Base-by-base conservation (phyloP, 163 green algal species). In the Dunaliella salina region DNA sequence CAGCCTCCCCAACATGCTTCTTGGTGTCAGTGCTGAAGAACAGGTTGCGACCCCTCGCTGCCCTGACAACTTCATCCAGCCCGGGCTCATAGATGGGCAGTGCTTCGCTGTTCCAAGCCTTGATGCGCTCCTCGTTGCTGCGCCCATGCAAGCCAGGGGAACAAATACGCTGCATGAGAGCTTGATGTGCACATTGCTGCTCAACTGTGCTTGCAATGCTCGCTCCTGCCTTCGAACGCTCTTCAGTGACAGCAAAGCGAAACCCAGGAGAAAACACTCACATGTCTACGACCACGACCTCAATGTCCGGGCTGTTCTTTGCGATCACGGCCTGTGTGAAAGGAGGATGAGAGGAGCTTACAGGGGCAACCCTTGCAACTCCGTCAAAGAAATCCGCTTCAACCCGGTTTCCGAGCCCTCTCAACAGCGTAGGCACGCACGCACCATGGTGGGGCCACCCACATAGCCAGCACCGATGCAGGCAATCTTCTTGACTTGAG, bases 1-100 rank as follows among this genome's bases (percentile, higher is more conserved):
- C 96, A 15, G 94, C 95, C 90, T 99, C 96, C 15, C 86, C 94
- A 0, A 99, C 94, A 85, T 98, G 93, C 91, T 98, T 98, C 83
- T 96, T 92, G 33, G 96, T 95, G 83, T 99, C 97, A 13, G 95
- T 99, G 84, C 86, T 95, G 93, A 99, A 99, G 90, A 99, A 99
- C 26, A 99, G 93, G 91, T 99, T 99, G 72, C 93, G 92, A 22
- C 95, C 95, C 1, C 97, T 90, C n/a, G 86, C 90, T 71, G 88
- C 89, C 86, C 96, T 92, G 3, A 99, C 97, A 17, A 99, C 95
- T 87, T 99, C 96, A 8, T 96, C 86, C 17, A 99, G 94, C 30
- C 97, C 97, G n/a, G 97, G 97, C 91, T 99, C 97, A 86, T 98
- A 99, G 88, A 99, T 99, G 26, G 97, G 97, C 80, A 99, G 92